These are phyloP conservation scores for Arthrobotrys pseudoclavata DNA, from an alignment of 2,329 filamentous ascomycete genomes.

Conservation along the genomic window DNA sequence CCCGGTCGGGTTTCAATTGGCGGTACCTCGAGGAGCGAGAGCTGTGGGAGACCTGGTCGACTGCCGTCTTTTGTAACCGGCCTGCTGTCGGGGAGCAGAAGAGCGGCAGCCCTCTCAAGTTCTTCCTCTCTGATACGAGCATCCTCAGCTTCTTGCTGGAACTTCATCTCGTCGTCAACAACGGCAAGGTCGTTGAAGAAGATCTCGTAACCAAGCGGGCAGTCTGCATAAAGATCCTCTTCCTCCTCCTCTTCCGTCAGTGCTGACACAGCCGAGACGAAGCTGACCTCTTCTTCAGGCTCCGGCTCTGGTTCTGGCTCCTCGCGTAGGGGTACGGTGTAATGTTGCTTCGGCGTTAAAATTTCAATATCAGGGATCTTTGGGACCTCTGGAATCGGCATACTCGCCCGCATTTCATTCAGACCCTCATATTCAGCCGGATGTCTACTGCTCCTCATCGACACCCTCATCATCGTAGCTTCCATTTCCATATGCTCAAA, in stretches of 20 bases:
- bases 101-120: constrained; percentile 34
- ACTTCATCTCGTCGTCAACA: constrained; percentile 47
- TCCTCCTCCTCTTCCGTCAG: constrained; percentile 26
- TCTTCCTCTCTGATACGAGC: constrained; percentile 38
- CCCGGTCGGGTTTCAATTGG: neutral
- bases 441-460: constrained; percentile 55
- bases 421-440: constrained; percentile 57
- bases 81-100: constrained; percentile 50
- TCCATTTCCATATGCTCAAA: constrained; percentile 53
- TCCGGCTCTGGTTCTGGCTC: constrained; percentile 23
- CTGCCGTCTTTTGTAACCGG: constrained; percentile 53
- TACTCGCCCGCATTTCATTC: constrained; percentile 47
- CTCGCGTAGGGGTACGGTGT: constrained; percentile 35
- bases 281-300: constrained; percentile 1
- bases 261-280: neutral
- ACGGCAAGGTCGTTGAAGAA: constrained; percentile 43
- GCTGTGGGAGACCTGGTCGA: constrained; percentile 47
- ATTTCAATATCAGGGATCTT: constrained; percentile 39
- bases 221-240: constrained; percentile 18
- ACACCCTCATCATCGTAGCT: constrained; percentile 50
- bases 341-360: constrained; percentile 52
- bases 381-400: constrained; percentile 43
- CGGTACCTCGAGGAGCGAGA: constrained; percentile 55
- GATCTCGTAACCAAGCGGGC: constrained; percentile 37
- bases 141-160: constrained; percentile 40